Percentiles rank a stretch among this genome's conserved stretches.
Conservation (phyloP, 2,329 filamentous ascomycete genomes). For the Aspergillus japonicus region DNA sequence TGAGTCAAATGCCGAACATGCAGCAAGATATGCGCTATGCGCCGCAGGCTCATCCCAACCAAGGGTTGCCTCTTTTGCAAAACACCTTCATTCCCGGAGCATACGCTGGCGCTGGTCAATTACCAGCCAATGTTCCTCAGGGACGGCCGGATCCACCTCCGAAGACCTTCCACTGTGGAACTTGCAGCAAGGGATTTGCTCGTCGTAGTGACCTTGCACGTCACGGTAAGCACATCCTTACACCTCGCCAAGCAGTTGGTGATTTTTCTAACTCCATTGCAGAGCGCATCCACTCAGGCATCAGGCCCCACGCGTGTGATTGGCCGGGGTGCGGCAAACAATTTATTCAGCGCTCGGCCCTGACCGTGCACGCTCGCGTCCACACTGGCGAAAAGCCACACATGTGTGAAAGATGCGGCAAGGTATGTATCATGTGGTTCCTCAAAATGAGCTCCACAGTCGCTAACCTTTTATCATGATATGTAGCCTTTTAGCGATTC, state of each 20-base stretch:
- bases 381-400: conserved; percentile 98
- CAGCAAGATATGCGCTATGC: conserved; percentile 56
- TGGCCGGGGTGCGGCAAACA: conserved; percentile 86
- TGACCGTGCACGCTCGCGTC: conserved; percentile 92
- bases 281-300: conserved; percentile 95
- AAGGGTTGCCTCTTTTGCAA: conserved; percentile 55
- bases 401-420: conserved; percentile 93
- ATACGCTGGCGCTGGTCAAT: conserved; percentile 48
- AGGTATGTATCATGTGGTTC: conserved; percentile 58
- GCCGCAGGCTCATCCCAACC: conserved; percentile 52
- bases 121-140: conserved; percentile 45
- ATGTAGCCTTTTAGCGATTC: conserved; percentile 89
- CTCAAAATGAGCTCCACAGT: not conserved
- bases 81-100: conserved; percentile 53
- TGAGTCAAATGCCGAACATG: conserved; percentile 52
- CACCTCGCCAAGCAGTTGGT: not conserved
- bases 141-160: conserved; percentile 52
- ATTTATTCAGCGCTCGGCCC: conserved; percentile 92
- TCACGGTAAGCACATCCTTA: conserved; percentile 69
- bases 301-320: conserved; percentile 89
- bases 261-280: conserved; percentile 3
- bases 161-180: conserved; percentile 85
- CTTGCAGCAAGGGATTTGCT: conserved; percentile 88
- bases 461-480: conserved; percentile 5
- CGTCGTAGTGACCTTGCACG: conserved; percentile 88